phyloP scores from a whole-genome alignment of 225 moss, liverwort and hornwort genomes.

The Bryoerythrophyllum caledonicum region DNA sequence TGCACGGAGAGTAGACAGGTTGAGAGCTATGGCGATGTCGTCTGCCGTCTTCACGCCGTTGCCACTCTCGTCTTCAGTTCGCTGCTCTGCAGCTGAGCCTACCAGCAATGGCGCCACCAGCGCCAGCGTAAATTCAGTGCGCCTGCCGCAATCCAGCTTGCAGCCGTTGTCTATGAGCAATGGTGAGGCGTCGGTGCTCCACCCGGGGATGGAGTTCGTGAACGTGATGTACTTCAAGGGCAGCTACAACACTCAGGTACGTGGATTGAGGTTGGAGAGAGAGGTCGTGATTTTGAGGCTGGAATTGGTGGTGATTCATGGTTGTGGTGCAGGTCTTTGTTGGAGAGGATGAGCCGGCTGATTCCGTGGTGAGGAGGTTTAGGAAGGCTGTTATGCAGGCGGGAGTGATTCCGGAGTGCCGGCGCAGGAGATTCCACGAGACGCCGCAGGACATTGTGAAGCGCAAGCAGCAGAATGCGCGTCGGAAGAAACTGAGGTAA shows the following conservation, averaged over 20 bases:
- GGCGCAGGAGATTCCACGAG: conserved; percentile 24
- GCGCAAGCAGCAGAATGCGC: conserved; percentile 27
- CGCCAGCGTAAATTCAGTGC: conserved; percentile 13
- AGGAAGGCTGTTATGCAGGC: conserved; percentile 22
- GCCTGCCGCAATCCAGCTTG: conserved; percentile 21
- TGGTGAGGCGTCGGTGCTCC: conserved; percentile 27
- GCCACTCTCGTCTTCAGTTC: conserved; percentile 22
- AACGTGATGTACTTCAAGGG: conserved; percentile 94
- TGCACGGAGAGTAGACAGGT: background rate
- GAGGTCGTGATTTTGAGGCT: background rate
- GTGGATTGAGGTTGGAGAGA: background rate
- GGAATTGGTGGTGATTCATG: conserved; percentile 22
- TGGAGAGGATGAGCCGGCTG: conserved; percentile 20
- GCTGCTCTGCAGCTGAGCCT: conserved; percentile 30
- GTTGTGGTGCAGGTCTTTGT: conserved; percentile 11
- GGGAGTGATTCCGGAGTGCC: conserved; percentile 18
- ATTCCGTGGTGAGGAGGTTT: conserved; percentile 22
- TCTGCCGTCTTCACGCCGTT: conserved; percentile 32
- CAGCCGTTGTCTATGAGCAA: conserved; percentile 11
- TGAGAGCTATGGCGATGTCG: conserved; percentile 33
- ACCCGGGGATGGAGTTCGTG: conserved; percentile 77
- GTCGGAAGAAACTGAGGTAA: conserved; percentile 12
- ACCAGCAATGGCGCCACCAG: conserved; percentile 2
- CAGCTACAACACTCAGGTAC: conserved; percentile 72
- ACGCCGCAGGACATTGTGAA: conserved; percentile 26